A percentile compares a stretch with the other conserved stretches of the same genome.
Conservation (phyloP, 495 filamentous ascomycete species). For the Viridothelium virens region DNA sequence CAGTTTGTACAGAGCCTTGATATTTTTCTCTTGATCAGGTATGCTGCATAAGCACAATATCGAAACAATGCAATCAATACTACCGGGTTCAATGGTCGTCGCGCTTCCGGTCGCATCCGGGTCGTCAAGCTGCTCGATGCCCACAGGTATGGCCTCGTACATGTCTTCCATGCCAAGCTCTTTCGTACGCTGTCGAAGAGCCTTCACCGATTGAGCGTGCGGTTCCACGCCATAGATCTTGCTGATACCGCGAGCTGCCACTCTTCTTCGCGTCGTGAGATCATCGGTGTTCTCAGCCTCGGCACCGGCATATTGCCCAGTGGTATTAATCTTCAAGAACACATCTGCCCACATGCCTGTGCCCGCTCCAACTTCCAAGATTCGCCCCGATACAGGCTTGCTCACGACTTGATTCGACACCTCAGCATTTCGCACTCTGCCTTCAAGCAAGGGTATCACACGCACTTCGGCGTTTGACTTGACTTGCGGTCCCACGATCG, state of each 20-base stretch:
- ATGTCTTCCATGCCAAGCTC: slow-evolving; percentile 47
- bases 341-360: slow-evolving; percentile 44
- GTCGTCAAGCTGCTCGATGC: slow-evolving; percentile 49
- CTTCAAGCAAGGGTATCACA: slow-evolving; percentile 24
- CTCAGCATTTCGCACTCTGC: slow-evolving; percentile 15
- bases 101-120: slow-evolving; percentile 27
- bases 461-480: slow-evolving; percentile 14
- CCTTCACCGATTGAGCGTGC: slow-evolving; percentile 47
- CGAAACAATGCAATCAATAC: slow-evolving; percentile 61
- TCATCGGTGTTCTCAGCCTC: neutral
- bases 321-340: slow-evolving; percentile 29
- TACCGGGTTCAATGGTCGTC: slow-evolving; percentile 37
- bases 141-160: slow-evolving; percentile 58
- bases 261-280: neutral
- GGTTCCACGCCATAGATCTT: slow-evolving; percentile 64
- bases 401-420: neutral
- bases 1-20: slow-evolving; percentile 50
- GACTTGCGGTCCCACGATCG: slow-evolving; percentile 22
- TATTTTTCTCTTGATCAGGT: slow-evolving; percentile 51
- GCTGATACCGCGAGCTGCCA: slow-evolving; percentile 34
- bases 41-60: slow-evolving; percentile 68
- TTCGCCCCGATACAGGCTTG: slow-evolving; percentile 29
- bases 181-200: slow-evolving; percentile 41
- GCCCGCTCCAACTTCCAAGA: slow-evolving; percentile 47
- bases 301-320: neutral